phyloP scores from a whole-genome alignment of 208 protist genomes.

The Herpetomonas tarakana region DNA sequence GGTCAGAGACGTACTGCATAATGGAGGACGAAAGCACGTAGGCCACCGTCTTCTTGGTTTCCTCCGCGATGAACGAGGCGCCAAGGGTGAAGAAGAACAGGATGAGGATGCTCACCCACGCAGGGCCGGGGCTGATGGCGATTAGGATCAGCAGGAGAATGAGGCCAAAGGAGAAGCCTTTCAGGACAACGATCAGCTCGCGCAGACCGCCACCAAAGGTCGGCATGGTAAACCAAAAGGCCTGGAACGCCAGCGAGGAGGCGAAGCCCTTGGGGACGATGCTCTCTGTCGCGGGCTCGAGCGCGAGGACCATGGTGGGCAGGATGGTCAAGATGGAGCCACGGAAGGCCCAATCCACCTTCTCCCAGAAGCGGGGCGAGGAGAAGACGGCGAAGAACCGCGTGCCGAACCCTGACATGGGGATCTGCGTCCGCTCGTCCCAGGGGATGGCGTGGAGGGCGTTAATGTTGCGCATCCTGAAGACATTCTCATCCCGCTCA shows the following conservation, averaged over 20 bases:
- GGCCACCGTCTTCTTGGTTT: constrained; percentile 87
- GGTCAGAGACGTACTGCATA: constrained; percentile 73
- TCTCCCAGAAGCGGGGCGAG: constrained; percentile 88
- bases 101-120: constrained; percentile 68
- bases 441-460: constrained; percentile 88
- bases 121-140: constrained; percentile 36
- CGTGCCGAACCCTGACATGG: constrained; percentile 79
- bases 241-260: constrained; percentile 74
- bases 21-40: constrained; percentile 78
- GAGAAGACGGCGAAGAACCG: constrained; percentile 74
- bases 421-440: constrained; percentile 76
- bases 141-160: constrained; percentile 69
- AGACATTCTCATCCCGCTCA: constrained; percentile 67
- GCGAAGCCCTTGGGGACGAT: constrained; percentile 63
- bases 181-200: constrained; percentile 74
- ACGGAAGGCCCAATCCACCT: constrained; percentile 85
- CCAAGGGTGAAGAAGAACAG: constrained; percentile 78
- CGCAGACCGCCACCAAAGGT: constrained; percentile 83
- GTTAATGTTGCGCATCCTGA: constrained; percentile 53
- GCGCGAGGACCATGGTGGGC: constrained; percentile 82
- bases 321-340: constrained; percentile 81
- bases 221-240: constrained; percentile 89
- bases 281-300: constrained; percentile 62
- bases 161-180: constrained; percentile 76
- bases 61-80: constrained; percentile 78